Base-by-base conservation (phyloP, 75 land plant species). In the Ceratopteris richardii region DNA sequence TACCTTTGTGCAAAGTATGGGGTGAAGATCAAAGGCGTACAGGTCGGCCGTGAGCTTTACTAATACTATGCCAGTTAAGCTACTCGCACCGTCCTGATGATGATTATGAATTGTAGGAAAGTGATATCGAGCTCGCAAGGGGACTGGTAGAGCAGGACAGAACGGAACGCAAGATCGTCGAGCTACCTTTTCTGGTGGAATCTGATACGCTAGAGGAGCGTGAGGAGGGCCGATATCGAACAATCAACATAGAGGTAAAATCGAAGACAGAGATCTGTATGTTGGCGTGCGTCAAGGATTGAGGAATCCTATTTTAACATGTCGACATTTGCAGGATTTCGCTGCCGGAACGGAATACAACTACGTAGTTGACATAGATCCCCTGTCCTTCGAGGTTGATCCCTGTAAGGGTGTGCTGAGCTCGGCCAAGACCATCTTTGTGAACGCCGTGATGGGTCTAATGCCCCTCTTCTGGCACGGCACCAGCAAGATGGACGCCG, bases 391-490 rank as follows among this genome's bases (percentile, higher is more conserved):
- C 57, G 79, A 74, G 31, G 22, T 17, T 20, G 60, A 59, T 13
- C 53, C 70, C 1, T 80, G 68, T 27, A 22, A 39, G 21, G 39
- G 66, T 17, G 70, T 71, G 2, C 33, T 76, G 31, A n/a, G 26
- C 37, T 66, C 71, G 18, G 79, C 77, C n/a, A 73, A 61, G 61
- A 76, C 79, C 19, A 76, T 76, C 37, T 76, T 76, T 56, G 79
- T 76, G 20, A 76, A 76, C 56, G 79, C 79, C 14, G 79, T 76
- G 21, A 76, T 76, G 79, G 79, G 79, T 23, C 40, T 76, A 22
- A 73, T 76, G 70, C 79, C 79, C 12, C 60, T 57, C 48, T 76
- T 76, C 70, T 73, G 77, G 79, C 77, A 76, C 31, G 79, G 79
- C 42, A 76, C 79, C 22, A 66, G 78, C 56, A 76, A 76, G 50